Percentiles rank a stretch among this genome's conserved stretches.
Evolutionary conservation across 2,329 filamentous ascomycete genomes (phyloP).

Genomic region (Colletotrichum sp.): DNA sequence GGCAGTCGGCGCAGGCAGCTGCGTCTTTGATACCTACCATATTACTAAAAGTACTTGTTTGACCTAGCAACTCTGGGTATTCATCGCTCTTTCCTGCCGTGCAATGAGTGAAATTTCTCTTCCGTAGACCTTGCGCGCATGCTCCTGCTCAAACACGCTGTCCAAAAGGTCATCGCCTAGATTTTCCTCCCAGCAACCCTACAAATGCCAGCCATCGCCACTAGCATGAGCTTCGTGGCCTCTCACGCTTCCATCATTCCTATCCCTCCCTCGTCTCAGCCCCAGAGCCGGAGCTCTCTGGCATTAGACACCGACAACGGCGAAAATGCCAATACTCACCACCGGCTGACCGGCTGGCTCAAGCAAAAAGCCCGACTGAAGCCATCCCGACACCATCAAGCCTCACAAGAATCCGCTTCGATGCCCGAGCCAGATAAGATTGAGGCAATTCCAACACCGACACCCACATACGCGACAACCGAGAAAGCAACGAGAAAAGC

Average conservation of each 20-base stretch:
- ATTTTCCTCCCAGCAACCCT: not conserved
- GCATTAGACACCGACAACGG: not conserved
- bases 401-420: not conserved
- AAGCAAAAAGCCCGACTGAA: not conserved
- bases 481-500: not conserved
- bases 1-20: conserved; percentile 1
- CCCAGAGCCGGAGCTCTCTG: not conserved
- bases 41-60: conserved; percentile 11
- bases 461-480: not conserved
- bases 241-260: not conserved
- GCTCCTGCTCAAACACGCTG: not conserved
- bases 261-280: not conserved
- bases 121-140: not conserved
- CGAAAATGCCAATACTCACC: not conserved
- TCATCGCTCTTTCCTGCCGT: not conserved
- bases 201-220: not conserved
- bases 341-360: not conserved
- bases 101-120: not conserved
- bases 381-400: not conserved
- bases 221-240: not conserved
- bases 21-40: conserved; percentile 14
- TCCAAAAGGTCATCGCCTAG: not conserved
- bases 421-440: not conserved
- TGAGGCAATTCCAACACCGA: not conserved
- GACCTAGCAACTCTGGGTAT: not conserved